Evolutionary conservation across 2,329 filamentous ascomycete species (phyloP).

Genomic region (Byssothecium circinans): DNA sequence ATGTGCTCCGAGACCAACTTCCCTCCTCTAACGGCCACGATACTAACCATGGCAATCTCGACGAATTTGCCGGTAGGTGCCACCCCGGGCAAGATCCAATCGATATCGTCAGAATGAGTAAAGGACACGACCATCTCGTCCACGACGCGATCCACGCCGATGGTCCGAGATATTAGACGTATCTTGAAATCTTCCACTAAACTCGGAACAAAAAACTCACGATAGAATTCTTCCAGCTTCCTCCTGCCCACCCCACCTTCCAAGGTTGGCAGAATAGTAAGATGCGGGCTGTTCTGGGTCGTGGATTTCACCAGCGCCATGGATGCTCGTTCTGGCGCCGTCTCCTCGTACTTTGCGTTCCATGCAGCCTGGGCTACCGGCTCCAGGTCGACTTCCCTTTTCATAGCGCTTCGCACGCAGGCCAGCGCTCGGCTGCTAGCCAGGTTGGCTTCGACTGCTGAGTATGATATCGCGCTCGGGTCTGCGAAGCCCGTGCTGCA

Average conservation of each 20-base stretch:
- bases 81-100: conserved; percentile 61
- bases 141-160: conserved; percentile 60
- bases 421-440: conserved; percentile 48
- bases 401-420: conserved; percentile 41
- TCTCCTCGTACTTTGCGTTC: conserved; percentile 37
- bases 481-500: conserved; percentile 48
- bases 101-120: conserved; percentile 58
- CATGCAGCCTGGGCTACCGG: conserved; percentile 37
- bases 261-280: conserved; percentile 47
- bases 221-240: conserved; percentile 55
- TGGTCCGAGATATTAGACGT: conserved; percentile 57
- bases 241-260: conserved; percentile 48
- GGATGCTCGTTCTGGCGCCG: conserved; percentile 33
- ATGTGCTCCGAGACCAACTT: conserved; percentile 59
- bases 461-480: conserved; percentile 41
- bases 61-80: conserved; percentile 59
- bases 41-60: conserved; percentile 58
- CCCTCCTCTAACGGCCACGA: conserved; percentile 57
- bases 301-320: conserved; percentile 35
- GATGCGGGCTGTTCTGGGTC: conserved; percentile 38
- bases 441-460: conserved; percentile 45
- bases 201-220: conserved; percentile 57
- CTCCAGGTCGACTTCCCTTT: conserved; percentile 41
- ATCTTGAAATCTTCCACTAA: conserved; percentile 58
- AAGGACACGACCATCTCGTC: conserved; percentile 62